phyloP scores from a whole-genome alignment of 2,329 filamentous ascomycete species.

The Epichloe uncinata region DNA sequence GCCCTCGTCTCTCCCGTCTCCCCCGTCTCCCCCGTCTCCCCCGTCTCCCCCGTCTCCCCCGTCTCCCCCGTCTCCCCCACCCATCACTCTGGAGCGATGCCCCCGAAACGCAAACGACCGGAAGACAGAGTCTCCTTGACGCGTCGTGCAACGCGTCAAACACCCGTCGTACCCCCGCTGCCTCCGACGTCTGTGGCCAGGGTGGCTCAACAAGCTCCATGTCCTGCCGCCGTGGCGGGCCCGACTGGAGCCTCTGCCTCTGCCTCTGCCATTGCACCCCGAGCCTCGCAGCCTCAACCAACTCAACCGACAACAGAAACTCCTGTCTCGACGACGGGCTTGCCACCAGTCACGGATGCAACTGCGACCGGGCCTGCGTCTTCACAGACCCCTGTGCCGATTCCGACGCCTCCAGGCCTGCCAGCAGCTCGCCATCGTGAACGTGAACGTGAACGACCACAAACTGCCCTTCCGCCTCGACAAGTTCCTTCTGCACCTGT shows the following conservation, averaged over 20 bases:
- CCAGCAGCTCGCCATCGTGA: conserved; percentile 12
- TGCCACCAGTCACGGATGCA: conserved; percentile 2
- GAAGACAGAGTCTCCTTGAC: conserved; percentile 16
- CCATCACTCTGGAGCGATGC: conserved; percentile 14
- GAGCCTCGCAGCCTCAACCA: neutral
- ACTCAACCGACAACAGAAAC: neutral
- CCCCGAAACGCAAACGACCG: conserved; percentile 25
- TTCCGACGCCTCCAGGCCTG: conserved; percentile 9
- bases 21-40: neutral
- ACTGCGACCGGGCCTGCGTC: conserved; percentile 6
- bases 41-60: neutral
- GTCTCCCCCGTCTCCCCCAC: neutral
- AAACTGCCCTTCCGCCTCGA: neutral
- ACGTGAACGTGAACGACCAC: conserved; percentile 3
- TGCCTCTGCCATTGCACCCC: neutral
- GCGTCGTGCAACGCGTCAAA: conserved; percentile 28
- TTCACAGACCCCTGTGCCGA: conserved; percentile 9
- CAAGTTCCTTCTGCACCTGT: conserved; percentile 1
- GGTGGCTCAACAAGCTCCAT: conserved; percentile 4
- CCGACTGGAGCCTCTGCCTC: neutral
- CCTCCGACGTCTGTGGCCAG: conserved; percentile 9
- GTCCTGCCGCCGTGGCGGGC: neutral
- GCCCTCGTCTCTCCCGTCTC: neutral
- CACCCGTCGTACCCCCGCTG: conserved; percentile 18
- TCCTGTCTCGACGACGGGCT: neutral